Evolutionary conservation across 2,329 filamentous ascomycete genomes (phyloP).

Genomic region (Aspergillus quadrilineatus): DNA sequence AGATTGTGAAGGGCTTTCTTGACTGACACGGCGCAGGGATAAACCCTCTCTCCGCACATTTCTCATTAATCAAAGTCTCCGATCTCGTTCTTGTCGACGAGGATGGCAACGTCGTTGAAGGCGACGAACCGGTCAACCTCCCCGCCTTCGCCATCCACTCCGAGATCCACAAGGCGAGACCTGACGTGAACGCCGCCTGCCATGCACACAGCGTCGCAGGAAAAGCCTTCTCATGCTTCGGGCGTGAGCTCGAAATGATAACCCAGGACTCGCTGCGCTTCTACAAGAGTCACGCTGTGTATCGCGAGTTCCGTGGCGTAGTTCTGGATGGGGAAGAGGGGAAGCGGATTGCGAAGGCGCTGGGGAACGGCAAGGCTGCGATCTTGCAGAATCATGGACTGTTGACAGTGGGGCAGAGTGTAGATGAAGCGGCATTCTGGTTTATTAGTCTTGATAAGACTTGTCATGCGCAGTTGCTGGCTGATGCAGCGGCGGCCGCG

Average conservation of each 20-base stretch:
- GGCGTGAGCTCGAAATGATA: constrained; percentile 44
- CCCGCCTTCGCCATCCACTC: constrained; percentile 51
- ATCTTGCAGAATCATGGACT: constrained; percentile 72
- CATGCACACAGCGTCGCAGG: constrained; percentile 50
- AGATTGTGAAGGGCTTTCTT: constrained; percentile 10
- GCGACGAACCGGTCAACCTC: constrained; percentile 45
- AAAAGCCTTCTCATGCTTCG: constrained; percentile 46
- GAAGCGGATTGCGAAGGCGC: constrained; percentile 59
- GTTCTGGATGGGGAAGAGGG: constrained; percentile 66
- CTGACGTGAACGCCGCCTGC: constrained; percentile 47
- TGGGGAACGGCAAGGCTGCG: constrained; percentile 62
- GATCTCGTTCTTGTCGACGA: constrained; percentile 49
- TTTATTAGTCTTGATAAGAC: constrained; percentile 68
- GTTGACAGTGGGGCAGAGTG: constrained; percentile 67
- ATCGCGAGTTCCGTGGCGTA: constrained; percentile 18
- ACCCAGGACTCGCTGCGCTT: constrained; percentile 59
- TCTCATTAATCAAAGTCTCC: constrained; percentile 43
- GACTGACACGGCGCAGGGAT: constrained; percentile 9
- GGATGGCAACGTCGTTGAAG: constrained; percentile 45
- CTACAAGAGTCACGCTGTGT: constrained; percentile 48
- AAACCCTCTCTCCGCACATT: constrained; percentile 36
- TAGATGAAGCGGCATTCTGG: constrained; percentile 72
- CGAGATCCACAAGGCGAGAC: constrained; percentile 55
- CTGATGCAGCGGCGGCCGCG: constrained; percentile 63
- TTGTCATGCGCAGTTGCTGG: constrained; percentile 66